Conservation (phyloP, 2,329 filamentous ascomycete species). For the Lecanicillium sp. region DNA sequence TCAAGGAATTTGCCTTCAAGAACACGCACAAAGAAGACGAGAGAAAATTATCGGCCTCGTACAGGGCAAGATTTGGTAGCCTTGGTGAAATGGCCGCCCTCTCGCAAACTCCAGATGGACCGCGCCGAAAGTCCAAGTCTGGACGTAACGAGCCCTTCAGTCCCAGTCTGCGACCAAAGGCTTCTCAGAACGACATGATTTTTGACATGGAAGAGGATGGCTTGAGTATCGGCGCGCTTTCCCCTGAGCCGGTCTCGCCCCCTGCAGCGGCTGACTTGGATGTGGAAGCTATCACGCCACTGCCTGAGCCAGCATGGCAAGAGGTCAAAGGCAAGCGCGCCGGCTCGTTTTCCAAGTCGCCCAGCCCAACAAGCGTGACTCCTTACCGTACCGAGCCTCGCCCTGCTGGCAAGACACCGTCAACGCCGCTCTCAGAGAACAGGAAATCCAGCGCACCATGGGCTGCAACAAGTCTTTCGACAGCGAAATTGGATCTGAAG, state of each 20-base stretch:
- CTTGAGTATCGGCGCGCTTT: conserved; percentile 21
- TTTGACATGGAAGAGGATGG: conserved; percentile 81
- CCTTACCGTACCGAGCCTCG: not conserved
- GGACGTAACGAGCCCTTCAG: conserved; percentile 51
- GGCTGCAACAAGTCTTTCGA: conserved; percentile 43
- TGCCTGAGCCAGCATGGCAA: conserved; percentile 22
- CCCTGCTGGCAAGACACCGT: not conserved
- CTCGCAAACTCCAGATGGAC: conserved; percentile 35
- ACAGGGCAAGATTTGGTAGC: conserved; percentile 52
- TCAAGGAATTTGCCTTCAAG: conserved; percentile 70
- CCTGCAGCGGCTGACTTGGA: conserved; percentile 15
- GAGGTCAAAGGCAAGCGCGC: conserved; percentile 16
- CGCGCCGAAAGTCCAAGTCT: conserved; percentile 37
- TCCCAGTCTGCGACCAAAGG: conserved; percentile 60
- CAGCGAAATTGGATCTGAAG: conserved; percentile 62
- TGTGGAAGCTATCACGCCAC: conserved; percentile 19
- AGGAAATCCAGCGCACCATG: conserved; percentile 34
- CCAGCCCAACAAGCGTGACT: not conserved
- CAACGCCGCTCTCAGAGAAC: not conserved
- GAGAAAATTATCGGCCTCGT: conserved; percentile 50
- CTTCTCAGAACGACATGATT: conserved; percentile 69
- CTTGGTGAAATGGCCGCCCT: conserved; percentile 50
- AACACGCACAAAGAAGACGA: conserved; percentile 58
- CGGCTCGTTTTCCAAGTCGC: conserved; percentile 10
- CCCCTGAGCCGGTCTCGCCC: conserved; percentile 13